These are phyloP conservation scores for Sporodiniella umbellata DNA, from an alignment of 371 early-diverging fungal species.

Conservation along the genomic window DNA sequence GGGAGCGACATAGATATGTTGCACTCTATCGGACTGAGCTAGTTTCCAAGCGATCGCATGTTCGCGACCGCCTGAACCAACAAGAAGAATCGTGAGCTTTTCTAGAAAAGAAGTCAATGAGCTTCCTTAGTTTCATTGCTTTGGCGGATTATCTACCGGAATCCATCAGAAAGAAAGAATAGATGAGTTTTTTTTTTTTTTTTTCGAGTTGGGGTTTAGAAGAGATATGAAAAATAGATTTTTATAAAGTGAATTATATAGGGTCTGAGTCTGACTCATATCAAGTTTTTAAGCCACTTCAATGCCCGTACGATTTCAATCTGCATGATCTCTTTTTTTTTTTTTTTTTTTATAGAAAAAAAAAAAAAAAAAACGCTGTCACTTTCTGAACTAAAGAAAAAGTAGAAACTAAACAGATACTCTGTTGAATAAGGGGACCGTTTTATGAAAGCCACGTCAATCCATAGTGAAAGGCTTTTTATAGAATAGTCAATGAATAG, in stretches of 20 bases:
- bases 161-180: constrained; percentile 16
- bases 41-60: constrained; percentile 95
- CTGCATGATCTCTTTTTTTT: constrained; percentile 1
- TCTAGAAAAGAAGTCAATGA: constrained; percentile 24
- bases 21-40: constrained; percentile 72
- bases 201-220: too few relatives aligned
- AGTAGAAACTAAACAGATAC: too few relatives aligned
- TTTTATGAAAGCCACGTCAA: too few relatives aligned
- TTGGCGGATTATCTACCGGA: constrained; percentile 11
- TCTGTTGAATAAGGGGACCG: too few relatives aligned
- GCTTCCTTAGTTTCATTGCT: too few relatives aligned
- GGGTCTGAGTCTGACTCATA: constrained; percentile 26
- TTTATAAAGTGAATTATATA: background rate
- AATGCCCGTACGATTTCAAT: background rate
- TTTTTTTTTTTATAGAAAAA: too few relatives aligned
- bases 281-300: constrained; percentile 23
- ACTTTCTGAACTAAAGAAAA: too few relatives aligned
- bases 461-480: too few relatives aligned
- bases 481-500: too few relatives aligned
- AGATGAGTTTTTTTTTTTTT: too few relatives aligned
- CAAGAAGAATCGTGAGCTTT: constrained; percentile 74
- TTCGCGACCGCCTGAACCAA: constrained; percentile 96
- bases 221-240: constrained; percentile 5
- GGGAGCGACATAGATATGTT: constrained; percentile 88
- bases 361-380: background rate